Conservation (phyloP, 2,329 filamentous ascomycete genomes). For the Microcyclospora tardicrescens region DNA sequence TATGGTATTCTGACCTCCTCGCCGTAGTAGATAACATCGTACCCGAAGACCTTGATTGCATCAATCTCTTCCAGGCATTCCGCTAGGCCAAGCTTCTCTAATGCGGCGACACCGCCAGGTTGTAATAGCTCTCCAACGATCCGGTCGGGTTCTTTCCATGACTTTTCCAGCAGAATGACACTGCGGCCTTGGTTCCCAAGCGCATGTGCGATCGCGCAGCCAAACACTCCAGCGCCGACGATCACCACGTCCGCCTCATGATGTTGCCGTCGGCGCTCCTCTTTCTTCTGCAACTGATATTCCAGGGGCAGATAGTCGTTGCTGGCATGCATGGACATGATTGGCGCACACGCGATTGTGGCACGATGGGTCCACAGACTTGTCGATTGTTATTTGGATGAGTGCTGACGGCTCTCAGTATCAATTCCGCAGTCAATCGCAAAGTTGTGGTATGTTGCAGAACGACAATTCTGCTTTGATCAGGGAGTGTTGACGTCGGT, state of each 20-base stretch:
- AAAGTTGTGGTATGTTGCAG: slow-evolving; percentile 4
- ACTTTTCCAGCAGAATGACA: slow-evolving; percentile 79
- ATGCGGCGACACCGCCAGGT: slow-evolving; percentile 72
- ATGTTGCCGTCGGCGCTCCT: slow-evolving; percentile 22
- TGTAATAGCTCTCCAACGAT: slow-evolving; percentile 94
- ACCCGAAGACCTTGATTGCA: slow-evolving; percentile 67
- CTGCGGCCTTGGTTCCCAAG: slow-evolving; percentile 81
- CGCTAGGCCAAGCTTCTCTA: slow-evolving; percentile 65
- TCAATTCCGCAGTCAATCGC: too few species aligned
- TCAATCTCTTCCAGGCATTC: slow-evolving; percentile 85
- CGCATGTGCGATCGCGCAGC: slow-evolving; percentile 72
- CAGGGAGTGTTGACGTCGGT: too few species aligned
- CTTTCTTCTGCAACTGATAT: not conserved
- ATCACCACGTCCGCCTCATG: slow-evolving; percentile 72
- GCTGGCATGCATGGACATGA: not conserved
- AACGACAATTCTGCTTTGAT: too few species aligned
- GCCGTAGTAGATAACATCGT: slow-evolving; percentile 74
- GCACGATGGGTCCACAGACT: too few species aligned
- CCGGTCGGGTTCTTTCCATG: slow-evolving; percentile 81
- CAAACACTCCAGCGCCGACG: slow-evolving; percentile 81
- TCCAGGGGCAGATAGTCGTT: slow-evolving; percentile 1
- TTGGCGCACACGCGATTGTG: too few species aligned
- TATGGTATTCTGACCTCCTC: slow-evolving; percentile 66
- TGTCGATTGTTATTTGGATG: too few species aligned
- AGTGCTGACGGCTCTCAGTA: too few species aligned